Evolutionary conservation across 371 early-diverging fungal species (phyloP), one percentile per base, ranked within the genome.

Genomic region (Capniomyces stellatus): DNA sequence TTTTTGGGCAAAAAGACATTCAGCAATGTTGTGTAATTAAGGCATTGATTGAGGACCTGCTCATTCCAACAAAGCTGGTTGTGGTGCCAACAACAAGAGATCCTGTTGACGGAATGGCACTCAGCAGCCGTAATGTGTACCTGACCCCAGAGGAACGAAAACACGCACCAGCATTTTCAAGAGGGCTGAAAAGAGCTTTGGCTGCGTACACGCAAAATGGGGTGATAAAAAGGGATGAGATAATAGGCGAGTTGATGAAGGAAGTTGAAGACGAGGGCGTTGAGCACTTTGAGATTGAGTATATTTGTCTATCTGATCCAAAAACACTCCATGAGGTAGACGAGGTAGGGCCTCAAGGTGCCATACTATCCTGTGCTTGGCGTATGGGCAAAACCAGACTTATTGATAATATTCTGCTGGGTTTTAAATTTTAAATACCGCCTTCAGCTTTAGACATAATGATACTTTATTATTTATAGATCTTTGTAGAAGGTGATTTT

Each of bases 1-100:
- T 70, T 59, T 92, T 97, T 67, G 98, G 98, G 1, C 96, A 97
- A 66, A 97, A 97, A 70, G 98, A 97, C 65, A 83, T 82, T 12
- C 98, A 97, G 71, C 98, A 97, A 67, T 89, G 90, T 60, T 78
- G 83, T 29, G 92, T 95, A 8, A 60, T 95, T 25, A 69, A 80
- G 2, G 62, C 73, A 19, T 72, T 92, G 81, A 71, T 75, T 0
- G 96, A 97, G 63, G 71, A 94, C 43, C 31, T 57, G 3, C 73
- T 82, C 50, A 74, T 92, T 46, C 86, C 87, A 8, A 71, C 81
- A 19, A 58, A 71, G n/a, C 67, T 94, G 63, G 75, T 77, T 29
- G 75, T 90, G 24, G 79, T 77, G 27, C 77, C 81, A 2, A 97
- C 91, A 1, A 64, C 71, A 0, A 76, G 98, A 18, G 92, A 91